A percentile compares a stretch with the other conserved stretches of the same genome.
These are phyloP conservation scores for Diplocarpon mali DNA, from an alignment of 2,329 filamentous ascomycete genomes.

Conservation along the genomic window DNA sequence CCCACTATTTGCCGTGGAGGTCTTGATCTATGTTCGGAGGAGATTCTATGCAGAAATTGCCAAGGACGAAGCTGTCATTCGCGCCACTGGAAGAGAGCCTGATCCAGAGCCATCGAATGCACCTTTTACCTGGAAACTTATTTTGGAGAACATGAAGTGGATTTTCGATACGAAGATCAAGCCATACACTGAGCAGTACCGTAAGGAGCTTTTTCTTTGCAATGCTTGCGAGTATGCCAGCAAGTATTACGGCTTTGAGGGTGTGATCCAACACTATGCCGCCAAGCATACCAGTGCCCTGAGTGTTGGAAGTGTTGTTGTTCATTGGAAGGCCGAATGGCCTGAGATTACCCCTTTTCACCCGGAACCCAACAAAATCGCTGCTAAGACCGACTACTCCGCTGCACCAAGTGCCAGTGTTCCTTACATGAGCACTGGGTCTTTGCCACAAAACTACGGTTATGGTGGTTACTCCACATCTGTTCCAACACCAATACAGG, in stretches of 20 bases:
- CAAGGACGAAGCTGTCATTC: conserved; percentile 39
- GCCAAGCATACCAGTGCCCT: conserved; percentile 67
- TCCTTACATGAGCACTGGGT: conserved; percentile 25
- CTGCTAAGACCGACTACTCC: conserved; percentile 27
- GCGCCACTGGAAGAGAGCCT: conserved; percentile 35
- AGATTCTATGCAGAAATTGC: conserved; percentile 53
- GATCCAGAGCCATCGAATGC: conserved; percentile 39
- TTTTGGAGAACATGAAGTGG: conserved; percentile 80
- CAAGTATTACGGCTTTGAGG: conserved; percentile 67
- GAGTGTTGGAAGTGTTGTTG: conserved; percentile 59
- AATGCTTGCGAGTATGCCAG: conserved; percentile 51
- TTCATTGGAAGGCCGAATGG: conserved; percentile 76
- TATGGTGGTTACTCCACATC: conserved; percentile 25
- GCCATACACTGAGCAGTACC: conserved; percentile 51
- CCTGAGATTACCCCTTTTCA: conserved; percentile 64
- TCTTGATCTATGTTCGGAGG: conserved; percentile 55
- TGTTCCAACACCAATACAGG: conserved; percentile 15
- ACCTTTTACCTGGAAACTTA: conserved; percentile 50
- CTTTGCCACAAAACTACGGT: conserved; percentile 27
- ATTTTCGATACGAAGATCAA: conserved; percentile 70
- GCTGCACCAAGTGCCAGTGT: conserved; percentile 25
- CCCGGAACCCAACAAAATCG: conserved; percentile 38
- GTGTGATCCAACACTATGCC: conserved; percentile 71
- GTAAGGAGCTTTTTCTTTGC: conserved; percentile 68
- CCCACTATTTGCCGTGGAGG: conserved; percentile 59